phyloP scores from a whole-genome alignment of 768 basidiomycete genomes.

The Lactarius deliciosus region DNA sequence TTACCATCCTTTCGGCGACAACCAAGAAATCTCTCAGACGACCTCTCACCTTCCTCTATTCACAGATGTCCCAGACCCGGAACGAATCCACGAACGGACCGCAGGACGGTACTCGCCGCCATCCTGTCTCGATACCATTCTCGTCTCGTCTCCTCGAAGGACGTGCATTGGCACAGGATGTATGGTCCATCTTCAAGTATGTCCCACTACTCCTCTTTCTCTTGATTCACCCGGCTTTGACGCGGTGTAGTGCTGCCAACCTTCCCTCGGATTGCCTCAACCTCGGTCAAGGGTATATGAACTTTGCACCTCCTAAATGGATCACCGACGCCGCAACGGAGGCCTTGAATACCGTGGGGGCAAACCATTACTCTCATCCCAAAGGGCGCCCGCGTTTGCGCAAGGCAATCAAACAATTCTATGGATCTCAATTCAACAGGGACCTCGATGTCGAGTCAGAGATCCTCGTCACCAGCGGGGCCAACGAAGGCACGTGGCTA shows the following conservation, averaged over 20 bases:
- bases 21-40: slow-evolving; percentile 20
- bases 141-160: slow-evolving; percentile 74
- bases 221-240: slow-evolving; percentile 12
- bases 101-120: slow-evolving; percentile 33
- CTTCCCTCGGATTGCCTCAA: slow-evolving; percentile 92
- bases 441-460: slow-evolving; percentile 81
- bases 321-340: slow-evolving; percentile 69
- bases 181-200: slow-evolving; percentile 91
- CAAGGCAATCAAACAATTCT: slow-evolving; percentile 81
- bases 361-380: slow-evolving; percentile 91
- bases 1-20: slow-evolving; percentile 8
- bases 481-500: slow-evolving; percentile 77
- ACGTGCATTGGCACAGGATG: slow-evolving; percentile 76
- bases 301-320: slow-evolving; percentile 83
- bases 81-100: slow-evolving; percentile 20
- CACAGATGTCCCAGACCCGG: slow-evolving; percentile 20
- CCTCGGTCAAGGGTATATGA: slow-evolving; percentile 90
- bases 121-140: slow-evolving; percentile 58
- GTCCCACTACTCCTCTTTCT: slow-evolving; percentile 14
- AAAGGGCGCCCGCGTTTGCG: slow-evolving; percentile 85
- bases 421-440: slow-evolving; percentile 63
- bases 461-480: slow-evolving; percentile 93
- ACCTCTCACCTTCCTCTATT: slow-evolving; percentile 14
- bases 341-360: slow-evolving; percentile 58
- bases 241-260: slow-evolving; percentile 65